Evolutionary conservation across 2,329 filamentous ascomycete species (phyloP).

Genomic region (Trichoderma lentiforme): DNA sequence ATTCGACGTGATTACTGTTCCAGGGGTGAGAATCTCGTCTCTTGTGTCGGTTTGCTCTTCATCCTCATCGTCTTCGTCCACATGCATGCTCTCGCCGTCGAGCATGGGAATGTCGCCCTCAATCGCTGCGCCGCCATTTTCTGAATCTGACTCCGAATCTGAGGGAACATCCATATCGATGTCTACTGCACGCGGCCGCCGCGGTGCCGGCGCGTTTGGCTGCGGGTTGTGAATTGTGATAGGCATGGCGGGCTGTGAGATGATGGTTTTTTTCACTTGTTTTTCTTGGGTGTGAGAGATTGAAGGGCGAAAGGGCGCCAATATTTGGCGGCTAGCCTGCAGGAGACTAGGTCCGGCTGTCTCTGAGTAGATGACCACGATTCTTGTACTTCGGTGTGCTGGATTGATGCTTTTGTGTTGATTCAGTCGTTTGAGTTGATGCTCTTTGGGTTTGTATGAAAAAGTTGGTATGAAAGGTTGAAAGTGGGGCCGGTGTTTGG

Average conservation of each 20-base stretch:
- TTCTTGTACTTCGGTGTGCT: background rate
- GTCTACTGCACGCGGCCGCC: constrained; percentile 15
- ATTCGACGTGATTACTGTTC: constrained; percentile 82
- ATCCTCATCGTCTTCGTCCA: constrained; percentile 26
- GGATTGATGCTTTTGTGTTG: background rate
- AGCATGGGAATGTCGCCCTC: constrained; percentile 46
- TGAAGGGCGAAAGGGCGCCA: background rate
- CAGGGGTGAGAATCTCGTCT: constrained; percentile 74
- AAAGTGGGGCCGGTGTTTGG: constrained; percentile 28
- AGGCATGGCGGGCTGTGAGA: constrained; percentile 37
- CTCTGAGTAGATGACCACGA: background rate
- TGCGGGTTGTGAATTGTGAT: constrained; percentile 47
- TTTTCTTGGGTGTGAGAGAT: background rate
- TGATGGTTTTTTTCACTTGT: background rate
- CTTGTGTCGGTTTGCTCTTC: constrained; percentile 20
- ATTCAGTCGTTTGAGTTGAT: background rate
- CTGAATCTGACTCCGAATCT: constrained; percentile 40
- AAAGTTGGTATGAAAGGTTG: constrained; percentile 20
- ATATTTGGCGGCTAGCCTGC: background rate
- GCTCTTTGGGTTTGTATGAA: constrained; percentile 6
- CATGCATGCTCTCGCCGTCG: constrained; percentile 38
- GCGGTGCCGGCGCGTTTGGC: constrained; percentile 28
- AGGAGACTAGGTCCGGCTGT: background rate
- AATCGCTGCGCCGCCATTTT: constrained; percentile 42
- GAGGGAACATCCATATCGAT: constrained; percentile 31